These are phyloP conservation scores for Pachysandra terminalis DNA, from an alignment of 164 flowering plant genomes.

Conservation along the genomic window DNA sequence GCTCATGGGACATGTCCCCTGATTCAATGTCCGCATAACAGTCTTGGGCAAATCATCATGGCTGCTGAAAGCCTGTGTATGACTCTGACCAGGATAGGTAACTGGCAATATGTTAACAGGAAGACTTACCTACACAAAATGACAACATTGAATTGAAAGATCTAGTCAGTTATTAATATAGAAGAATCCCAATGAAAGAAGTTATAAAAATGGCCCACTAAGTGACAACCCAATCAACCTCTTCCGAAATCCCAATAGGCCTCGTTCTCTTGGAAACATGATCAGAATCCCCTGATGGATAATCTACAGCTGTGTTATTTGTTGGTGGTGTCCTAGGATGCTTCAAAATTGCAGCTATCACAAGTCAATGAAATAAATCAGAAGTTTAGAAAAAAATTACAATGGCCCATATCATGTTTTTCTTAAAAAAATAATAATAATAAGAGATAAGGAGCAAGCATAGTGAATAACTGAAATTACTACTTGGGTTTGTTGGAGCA, in stretches of 20 bases:
- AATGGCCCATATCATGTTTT: background rate
- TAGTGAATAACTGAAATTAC: slow-evolving; percentile 2
- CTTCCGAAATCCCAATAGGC: slow-evolving; percentile 66
- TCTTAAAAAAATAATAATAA: background rate
- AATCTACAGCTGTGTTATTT: slow-evolving; percentile 55
- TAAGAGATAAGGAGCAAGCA: background rate
- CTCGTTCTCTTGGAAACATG: slow-evolving; percentile 65
- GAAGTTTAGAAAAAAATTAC: background rate
- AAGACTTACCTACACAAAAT: slow-evolving; percentile 48
- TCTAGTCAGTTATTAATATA: background rate
- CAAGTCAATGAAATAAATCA: slow-evolving; percentile 10
- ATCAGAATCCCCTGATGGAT: slow-evolving; percentile 71
- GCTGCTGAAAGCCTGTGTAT: slow-evolving; percentile 45
- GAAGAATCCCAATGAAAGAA: background rate
- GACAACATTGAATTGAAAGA: background rate
- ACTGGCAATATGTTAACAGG: slow-evolving; percentile 64
- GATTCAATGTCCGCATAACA: slow-evolving; percentile 54
- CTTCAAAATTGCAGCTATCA: slow-evolving; percentile 53
- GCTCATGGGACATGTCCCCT: slow-evolving; percentile 80
- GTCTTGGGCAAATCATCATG: slow-evolving; percentile 78
- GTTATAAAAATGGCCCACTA: background rate
- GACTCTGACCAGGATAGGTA: slow-evolving; percentile 53
- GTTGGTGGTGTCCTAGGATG: slow-evolving; percentile 75
- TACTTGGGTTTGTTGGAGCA: slow-evolving; percentile 64
- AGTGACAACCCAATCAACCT: slow-evolving; percentile 34